Evolutionary conservation across 1,284 basidiomycete species (phyloP).

Genomic region (Cutaneotrichosporon curvatum): DNA sequence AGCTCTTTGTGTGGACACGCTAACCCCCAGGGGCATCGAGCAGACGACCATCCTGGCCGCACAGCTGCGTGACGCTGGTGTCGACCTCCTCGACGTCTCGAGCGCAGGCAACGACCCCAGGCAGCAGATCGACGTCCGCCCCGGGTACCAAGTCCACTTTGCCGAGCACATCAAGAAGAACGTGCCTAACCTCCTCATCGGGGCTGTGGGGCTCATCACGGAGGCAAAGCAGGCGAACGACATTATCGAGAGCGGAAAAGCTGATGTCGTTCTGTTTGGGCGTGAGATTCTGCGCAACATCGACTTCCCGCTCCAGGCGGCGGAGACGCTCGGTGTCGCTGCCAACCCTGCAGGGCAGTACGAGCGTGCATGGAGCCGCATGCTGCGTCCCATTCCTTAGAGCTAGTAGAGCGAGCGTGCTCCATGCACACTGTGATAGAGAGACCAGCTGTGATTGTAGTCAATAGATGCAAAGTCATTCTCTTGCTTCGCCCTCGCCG

Average conservation of each 20-base stretch:
- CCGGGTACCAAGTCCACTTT: conserved; percentile 66
- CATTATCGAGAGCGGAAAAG: conserved; percentile 58
- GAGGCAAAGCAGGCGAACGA: conserved; percentile 59
- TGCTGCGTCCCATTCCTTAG: conserved; percentile 41
- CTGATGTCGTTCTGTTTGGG: conserved; percentile 63
- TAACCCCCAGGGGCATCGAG: conserved; percentile 59
- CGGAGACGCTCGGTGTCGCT: conserved; percentile 39
- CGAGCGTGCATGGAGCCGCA: conserved; percentile 51
- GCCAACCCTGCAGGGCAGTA: conserved; percentile 44
- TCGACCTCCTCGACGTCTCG: conserved; percentile 66
- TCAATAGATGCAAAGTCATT: too few species aligned
- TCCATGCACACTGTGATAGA: too few species aligned
- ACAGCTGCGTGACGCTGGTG: conserved; percentile 56
- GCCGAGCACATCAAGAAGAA: conserved; percentile 62
- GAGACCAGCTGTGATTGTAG: too few species aligned
- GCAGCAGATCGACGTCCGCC: conserved; percentile 54
- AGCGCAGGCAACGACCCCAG: conserved; percentile 60
- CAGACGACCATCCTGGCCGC: conserved; percentile 59
- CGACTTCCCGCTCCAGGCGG: conserved; percentile 44
- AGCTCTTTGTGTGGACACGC: too few species aligned
- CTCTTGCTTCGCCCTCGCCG: too few species aligned
- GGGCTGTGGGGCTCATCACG: conserved; percentile 68
- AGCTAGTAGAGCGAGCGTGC: too few species aligned
- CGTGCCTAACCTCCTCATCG: conserved; percentile 54
- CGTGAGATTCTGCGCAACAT: conserved; percentile 51